phyloP scores from a whole-genome alignment of 2,329 filamentous ascomycete genomes.

The Aureobasidium lini region DNA sequence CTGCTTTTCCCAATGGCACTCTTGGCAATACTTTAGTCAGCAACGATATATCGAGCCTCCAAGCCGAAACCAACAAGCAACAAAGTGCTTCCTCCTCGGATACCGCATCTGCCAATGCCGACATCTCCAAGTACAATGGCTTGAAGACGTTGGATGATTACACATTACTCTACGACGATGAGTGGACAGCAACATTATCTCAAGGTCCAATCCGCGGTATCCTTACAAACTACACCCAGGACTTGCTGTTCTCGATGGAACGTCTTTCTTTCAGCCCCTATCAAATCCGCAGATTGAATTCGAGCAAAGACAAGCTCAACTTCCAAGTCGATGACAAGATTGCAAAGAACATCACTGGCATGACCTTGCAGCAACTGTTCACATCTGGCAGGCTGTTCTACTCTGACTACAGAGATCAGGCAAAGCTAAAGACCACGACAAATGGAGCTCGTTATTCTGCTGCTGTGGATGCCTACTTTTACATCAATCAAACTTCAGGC shows the following conservation, averaged over 20 bases:
- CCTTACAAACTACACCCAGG: constrained; percentile 4
- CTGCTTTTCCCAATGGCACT: not conserved
- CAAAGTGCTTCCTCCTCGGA: not conserved
- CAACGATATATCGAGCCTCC: not conserved
- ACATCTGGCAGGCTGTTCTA: not conserved
- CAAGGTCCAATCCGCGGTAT: not conserved
- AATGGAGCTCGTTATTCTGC: not conserved
- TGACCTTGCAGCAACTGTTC: not conserved
- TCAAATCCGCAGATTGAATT: not conserved
- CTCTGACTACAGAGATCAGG: not conserved
- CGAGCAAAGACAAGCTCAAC: not conserved
- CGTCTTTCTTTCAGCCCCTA: not conserved
- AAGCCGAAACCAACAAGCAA: not conserved
- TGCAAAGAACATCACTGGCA: not conserved
- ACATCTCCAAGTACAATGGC: not conserved
- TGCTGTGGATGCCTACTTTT: constrained; percentile 1
- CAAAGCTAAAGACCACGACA: not conserved
- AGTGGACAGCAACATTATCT: not conserved
- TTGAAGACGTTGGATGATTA: not conserved
- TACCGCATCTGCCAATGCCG: not conserved
- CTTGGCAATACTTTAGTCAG: not conserved
- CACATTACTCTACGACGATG: not conserved
- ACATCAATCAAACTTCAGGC: not conserved
- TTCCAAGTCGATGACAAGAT: not conserved
- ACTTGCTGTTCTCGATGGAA: constrained; percentile 1